Conservation (phyloP, 345 rosid species). For the Populus simonii region DNA sequence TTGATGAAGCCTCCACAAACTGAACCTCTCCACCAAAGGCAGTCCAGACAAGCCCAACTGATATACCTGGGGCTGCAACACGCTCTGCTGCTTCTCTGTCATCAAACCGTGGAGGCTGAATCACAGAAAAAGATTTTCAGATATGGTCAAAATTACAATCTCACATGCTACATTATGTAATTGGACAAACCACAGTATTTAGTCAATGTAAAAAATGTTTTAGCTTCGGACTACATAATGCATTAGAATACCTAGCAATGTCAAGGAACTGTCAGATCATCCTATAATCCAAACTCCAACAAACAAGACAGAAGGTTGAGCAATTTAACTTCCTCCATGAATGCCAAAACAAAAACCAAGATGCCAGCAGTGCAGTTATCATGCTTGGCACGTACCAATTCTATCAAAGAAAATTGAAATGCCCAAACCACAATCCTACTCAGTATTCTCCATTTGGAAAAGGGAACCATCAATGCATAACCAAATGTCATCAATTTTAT, state of each 20-base stretch:
- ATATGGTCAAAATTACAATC: constrained; percentile 7
- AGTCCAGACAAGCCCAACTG: constrained; percentile 99
- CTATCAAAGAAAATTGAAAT: not conserved
- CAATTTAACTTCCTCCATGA: not conserved
- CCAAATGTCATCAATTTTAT: not conserved
- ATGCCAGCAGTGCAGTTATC: not conserved
- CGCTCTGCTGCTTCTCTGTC: constrained; percentile 93
- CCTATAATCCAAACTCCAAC: not conserved
- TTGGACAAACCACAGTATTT: not conserved
- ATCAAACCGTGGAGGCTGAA: constrained; percentile 95
- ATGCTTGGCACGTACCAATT: not conserved
- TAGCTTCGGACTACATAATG: not conserved
- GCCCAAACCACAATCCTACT: not conserved
- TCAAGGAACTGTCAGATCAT: constrained; percentile 5
- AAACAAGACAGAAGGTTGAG: not conserved
- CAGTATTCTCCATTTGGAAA: not conserved
- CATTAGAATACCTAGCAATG: not conserved
- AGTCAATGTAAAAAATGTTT: not conserved
- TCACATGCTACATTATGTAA: not conserved
- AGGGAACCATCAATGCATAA: not conserved
- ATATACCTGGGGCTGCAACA: constrained; percentile 87
- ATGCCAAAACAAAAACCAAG: not conserved
- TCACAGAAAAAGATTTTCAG: constrained; percentile 13
- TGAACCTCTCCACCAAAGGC: constrained; percentile 97
- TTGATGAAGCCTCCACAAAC: constrained; percentile 89